Evolutionary conservation across 805 yeast genomes (phyloP), one percentile per base, ranked within the genome.

Genomic region (Isabelozyma pseudorhagii): DNA sequence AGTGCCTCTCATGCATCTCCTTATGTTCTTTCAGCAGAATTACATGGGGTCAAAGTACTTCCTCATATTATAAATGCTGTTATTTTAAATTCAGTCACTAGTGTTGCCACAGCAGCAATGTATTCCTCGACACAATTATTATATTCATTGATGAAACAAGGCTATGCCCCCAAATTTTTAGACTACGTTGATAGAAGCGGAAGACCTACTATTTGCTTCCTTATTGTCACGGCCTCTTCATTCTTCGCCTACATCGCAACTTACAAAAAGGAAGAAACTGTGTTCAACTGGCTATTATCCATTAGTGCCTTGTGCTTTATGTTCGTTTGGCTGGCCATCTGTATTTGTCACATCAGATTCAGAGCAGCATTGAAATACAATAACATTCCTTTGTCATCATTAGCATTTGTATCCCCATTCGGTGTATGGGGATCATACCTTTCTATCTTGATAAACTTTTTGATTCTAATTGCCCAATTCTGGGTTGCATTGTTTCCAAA

Each of bases 401-500:
- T 64, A 52, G 66, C 63, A 2, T 64, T 61, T 43, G 63, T 58
- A 9, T 57, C 66, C 6, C 60, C 62, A 43, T 60, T 63, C 4
- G 67, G 68, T 10, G 61, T 57, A 41, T 48, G 58, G 51, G 58
- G 66, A 39, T 56, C 75, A 7, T 64, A 55, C 46, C 58, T 53
- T 51, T 53, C 62, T 38, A 50, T 63, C 42, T 17, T 63, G 15
- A 45, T 61, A 34, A 64, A 60, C 51, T 11, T 52, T 3, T 50
- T 61, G 46, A 56, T 63, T 44, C 52, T 64, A 48, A 50, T 61
- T 39, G 63, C 64, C 18, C 66, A 63, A 47, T 64, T 64, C 50
- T 64, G 64, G 60, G 63, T 61, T 38, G 67, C 66, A 3, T 57
- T 64, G 42, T 64, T 57, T 53, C 69, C 69, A 42, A 59, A 80